These are phyloP conservation scores for Yarrowia divulgata DNA, from an alignment of 805 yeast genomes.

Conservation along the genomic window DNA sequence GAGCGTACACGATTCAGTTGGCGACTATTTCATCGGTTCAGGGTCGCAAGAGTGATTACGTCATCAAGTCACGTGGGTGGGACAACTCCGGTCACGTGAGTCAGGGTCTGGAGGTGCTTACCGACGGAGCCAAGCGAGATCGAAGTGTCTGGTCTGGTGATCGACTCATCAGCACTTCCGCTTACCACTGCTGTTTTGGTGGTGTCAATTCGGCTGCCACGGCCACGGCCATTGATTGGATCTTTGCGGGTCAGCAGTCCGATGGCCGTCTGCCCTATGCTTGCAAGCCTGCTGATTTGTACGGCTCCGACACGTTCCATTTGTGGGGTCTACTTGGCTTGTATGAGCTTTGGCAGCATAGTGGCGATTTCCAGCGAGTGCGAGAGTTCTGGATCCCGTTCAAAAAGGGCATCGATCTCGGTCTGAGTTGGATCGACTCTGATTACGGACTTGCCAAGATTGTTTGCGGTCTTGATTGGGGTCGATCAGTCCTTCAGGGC, in stretches of 20 bases:
- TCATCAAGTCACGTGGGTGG: slow-evolving; percentile 14
- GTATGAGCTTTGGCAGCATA: slow-evolving; percentile 20
- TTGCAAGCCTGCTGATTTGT: slow-evolving; percentile 24
- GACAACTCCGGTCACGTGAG: slow-evolving; percentile 16
- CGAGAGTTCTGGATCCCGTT: background rate
- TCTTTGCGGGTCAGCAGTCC: slow-evolving; percentile 1
- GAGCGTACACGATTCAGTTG: slow-evolving; percentile 24
- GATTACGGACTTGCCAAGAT: slow-evolving; percentile 5
- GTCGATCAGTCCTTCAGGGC: background rate
- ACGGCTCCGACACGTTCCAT: slow-evolving; percentile 27
- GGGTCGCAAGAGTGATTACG: slow-evolving; percentile 9
- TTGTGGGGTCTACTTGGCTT: slow-evolving; percentile 11
- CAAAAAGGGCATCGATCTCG: background rate
- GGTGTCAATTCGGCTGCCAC: background rate
- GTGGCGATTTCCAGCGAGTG: slow-evolving; percentile 4
- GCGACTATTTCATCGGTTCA: background rate
- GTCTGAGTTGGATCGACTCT: slow-evolving; percentile 11
- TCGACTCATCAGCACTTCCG: slow-evolving; percentile 2
- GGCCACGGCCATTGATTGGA: slow-evolving; percentile 6
- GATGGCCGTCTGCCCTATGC: slow-evolving; percentile 25
- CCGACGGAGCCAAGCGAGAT: slow-evolving; percentile 19
- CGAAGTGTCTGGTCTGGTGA: slow-evolving; percentile 25
- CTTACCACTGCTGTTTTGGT: slow-evolving; percentile 1
- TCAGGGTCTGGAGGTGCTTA: slow-evolving; percentile 18
- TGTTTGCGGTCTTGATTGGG: slow-evolving; percentile 12